Conservation (phyloP, 371 early-diverging fungal species). For the Choanephora cucurbitarum region DNA sequence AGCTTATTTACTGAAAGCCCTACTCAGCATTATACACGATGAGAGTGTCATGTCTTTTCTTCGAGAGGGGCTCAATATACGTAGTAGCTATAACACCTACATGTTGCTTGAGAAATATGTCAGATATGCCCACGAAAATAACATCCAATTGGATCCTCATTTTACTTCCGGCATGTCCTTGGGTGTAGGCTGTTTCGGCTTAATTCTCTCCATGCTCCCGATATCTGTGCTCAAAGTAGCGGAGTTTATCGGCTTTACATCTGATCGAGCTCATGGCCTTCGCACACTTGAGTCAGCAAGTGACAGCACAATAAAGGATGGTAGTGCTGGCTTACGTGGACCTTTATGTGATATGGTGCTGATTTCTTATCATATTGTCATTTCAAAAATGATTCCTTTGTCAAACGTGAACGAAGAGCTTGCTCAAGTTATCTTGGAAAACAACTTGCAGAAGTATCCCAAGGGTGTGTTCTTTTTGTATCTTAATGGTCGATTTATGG, state of each 20-base stretch:
- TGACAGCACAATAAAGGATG: slow-evolving; percentile 4
- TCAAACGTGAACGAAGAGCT: slow-evolving; percentile 50
- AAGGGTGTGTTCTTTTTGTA: slow-evolving; percentile 67
- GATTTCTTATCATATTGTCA: slow-evolving; percentile 67
- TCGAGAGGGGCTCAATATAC: slow-evolving; percentile 74
- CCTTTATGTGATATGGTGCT: slow-evolving; percentile 66
- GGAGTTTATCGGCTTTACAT: slow-evolving; percentile 75
- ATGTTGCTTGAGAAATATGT: slow-evolving; percentile 58
- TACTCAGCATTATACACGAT: slow-evolving; percentile 68
- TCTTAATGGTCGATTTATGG: slow-evolving; percentile 57
- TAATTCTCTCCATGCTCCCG: slow-evolving; percentile 55
- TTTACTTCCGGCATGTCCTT: slow-evolving; percentile 74
- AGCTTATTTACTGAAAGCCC: slow-evolving; percentile 65
- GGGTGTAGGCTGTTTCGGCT: slow-evolving; percentile 64
- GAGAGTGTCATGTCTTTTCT: slow-evolving; percentile 72
- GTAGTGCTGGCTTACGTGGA: slow-evolving; percentile 38
- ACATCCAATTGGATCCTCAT: slow-evolving; percentile 57
- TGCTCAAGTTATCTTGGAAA: slow-evolving; percentile 43
- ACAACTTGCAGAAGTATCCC: slow-evolving; percentile 51
- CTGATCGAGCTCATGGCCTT: slow-evolving; percentile 67
- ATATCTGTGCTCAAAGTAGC: slow-evolving; percentile 53
- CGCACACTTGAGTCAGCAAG: slow-evolving; percentile 61
- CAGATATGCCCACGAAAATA: slow-evolving; percentile 26
- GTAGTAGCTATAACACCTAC: slow-evolving; percentile 65
- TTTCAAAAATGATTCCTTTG: slow-evolving; percentile 61